phyloP scores from a whole-genome alignment of 2,329 filamentous ascomycete species.

The Cladosporium velox region DNA sequence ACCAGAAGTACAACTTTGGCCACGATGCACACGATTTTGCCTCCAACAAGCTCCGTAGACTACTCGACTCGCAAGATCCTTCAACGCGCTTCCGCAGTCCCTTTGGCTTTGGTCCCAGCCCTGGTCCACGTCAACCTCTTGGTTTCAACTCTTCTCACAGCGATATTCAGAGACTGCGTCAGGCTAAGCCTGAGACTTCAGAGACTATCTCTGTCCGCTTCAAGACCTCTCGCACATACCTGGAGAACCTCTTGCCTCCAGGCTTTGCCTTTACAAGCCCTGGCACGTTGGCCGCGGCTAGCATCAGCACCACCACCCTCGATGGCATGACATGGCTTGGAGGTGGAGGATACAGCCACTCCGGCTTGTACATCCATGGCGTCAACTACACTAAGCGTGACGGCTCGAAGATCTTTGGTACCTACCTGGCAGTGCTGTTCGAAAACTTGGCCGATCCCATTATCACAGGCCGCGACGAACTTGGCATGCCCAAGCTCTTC shows the following conservation, averaged over 20 bases:
- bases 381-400: slow-evolving; percentile 57
- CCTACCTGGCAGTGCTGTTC: slow-evolving; percentile 60
- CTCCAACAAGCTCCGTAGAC: slow-evolving; percentile 52
- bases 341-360: slow-evolving; percentile 58
- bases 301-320: slow-evolving; percentile 43
- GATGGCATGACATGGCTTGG: slow-evolving; percentile 62
- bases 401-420: slow-evolving; percentile 52
- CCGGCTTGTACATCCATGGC: slow-evolving; percentile 64
- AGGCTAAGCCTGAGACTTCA: slow-evolving; percentile 34
- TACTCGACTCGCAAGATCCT: slow-evolving; percentile 49
- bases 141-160: slow-evolving; percentile 17
- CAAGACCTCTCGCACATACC: slow-evolving; percentile 43
- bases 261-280: slow-evolving; percentile 41
- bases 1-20: slow-evolving; percentile 37
- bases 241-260: slow-evolving; percentile 44
- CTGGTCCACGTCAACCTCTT: slow-evolving; percentile 27
- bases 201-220: slow-evolving; percentile 45
- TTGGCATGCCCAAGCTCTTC: slow-evolving; percentile 60
- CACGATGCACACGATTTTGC: slow-evolving; percentile 47
- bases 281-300: slow-evolving; percentile 43
- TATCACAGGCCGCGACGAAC: slow-evolving; percentile 60
- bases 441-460: slow-evolving; percentile 63
- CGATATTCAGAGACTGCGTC: background rate
- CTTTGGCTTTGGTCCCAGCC: slow-evolving; percentile 43
- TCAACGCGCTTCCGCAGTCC: slow-evolving; percentile 45